Evolutionary conservation across 352 stramenopile species (phyloP).

Genomic region (Phytophthora pistaciae): DNA sequence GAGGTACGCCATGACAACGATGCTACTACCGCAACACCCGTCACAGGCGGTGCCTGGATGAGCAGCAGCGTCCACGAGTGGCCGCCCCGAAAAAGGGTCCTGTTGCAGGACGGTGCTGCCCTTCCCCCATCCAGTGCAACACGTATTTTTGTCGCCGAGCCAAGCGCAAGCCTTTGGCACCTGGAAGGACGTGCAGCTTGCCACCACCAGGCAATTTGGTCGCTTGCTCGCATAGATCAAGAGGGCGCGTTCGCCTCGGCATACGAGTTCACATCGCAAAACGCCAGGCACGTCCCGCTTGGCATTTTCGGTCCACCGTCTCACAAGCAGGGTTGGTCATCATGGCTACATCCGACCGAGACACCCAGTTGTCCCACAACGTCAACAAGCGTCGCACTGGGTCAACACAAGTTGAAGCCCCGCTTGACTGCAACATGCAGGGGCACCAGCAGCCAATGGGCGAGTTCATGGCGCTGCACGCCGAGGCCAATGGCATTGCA

Average conservation of each 20-base stretch:
- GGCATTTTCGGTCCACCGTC: neutral
- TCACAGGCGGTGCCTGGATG: neutral
- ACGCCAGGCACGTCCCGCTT: neutral
- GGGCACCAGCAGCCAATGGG: constrained; percentile 1
- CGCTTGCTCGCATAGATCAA: neutral
- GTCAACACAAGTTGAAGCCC: constrained; percentile 24
- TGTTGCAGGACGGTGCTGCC: neutral
- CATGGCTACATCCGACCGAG: constrained; percentile 15
- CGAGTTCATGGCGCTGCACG: constrained; percentile 26
- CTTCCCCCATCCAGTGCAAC: constrained; percentile 1
- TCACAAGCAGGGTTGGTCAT: neutral
- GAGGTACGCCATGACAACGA: neutral
- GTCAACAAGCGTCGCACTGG: constrained; percentile 2
- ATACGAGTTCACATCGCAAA: constrained; percentile 20
- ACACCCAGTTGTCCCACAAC: constrained; percentile 21
- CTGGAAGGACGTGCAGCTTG: neutral
- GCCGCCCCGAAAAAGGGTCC: constrained; percentile 16
- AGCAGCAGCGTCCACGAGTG: neutral
- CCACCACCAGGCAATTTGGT: neutral
- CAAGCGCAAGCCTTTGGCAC: constrained; percentile 15
- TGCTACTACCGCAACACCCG: neutral
- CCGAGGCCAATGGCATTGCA: neutral
- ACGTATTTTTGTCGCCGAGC: constrained; percentile 32
- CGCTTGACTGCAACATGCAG: constrained; percentile 1
- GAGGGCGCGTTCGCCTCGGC: no score